phyloP scores from a whole-genome alignment of 208 protist species.

The Crithidia acanthocephali region DNA sequence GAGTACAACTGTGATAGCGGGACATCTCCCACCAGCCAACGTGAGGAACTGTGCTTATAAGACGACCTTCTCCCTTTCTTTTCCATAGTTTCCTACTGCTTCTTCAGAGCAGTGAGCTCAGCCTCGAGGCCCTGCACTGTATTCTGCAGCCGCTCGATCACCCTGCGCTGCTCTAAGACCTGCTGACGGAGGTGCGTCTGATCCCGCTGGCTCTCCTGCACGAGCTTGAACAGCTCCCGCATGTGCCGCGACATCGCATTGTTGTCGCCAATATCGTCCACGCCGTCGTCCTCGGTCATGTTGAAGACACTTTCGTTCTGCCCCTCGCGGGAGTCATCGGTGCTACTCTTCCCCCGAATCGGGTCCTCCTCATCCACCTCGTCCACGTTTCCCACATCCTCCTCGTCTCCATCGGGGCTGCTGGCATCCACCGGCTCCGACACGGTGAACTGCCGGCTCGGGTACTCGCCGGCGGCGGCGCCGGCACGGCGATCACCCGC shows the following conservation, averaged over 20 bases:
- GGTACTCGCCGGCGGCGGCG: not conserved
- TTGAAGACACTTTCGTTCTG: constrained; percentile 52
- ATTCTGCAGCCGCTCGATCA: constrained; percentile 32
- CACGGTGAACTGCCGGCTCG: constrained; percentile 1
- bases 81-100: constrained; percentile 14
- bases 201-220: constrained; percentile 46
- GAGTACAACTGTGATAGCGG: no score
- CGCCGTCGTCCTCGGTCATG: constrained; percentile 39
- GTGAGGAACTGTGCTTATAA: no score
- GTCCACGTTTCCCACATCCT: constrained; percentile 20
- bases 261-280: constrained; percentile 38
- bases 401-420: constrained; percentile 21
- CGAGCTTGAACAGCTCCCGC: constrained; percentile 42
- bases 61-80: not conserved
- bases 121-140: constrained; percentile 23
- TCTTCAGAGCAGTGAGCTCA: constrained; percentile 34
- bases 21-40: no score
- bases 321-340: constrained; percentile 36
- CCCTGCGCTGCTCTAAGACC: constrained; percentile 34
- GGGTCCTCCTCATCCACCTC: constrained; percentile 34
- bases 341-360: constrained; percentile 22
- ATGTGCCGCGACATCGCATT: constrained; percentile 30
- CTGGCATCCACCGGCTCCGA: constrained; percentile 11
- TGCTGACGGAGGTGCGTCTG: constrained; percentile 32
- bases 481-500: constrained; percentile 1